Evolutionary conservation across 495 filamentous ascomycete genomes (phyloP), one percentile per base, ranked within the genome.

Genomic region (Penicillium atrosanguineum): DNA sequence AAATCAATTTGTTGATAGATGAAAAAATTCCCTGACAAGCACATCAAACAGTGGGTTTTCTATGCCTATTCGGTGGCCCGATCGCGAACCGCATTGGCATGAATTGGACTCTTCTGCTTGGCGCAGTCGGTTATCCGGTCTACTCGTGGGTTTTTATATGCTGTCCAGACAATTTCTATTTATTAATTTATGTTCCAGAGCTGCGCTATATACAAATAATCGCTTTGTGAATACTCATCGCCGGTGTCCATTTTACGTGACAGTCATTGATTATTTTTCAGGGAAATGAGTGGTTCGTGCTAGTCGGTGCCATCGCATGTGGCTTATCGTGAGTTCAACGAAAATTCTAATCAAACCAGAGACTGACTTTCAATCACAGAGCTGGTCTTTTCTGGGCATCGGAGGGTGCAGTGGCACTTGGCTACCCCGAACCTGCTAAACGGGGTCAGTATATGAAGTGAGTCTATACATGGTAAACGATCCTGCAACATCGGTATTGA

Each of bases 381-480:
- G 84, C 84, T 2, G 82, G 84, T 34, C 71, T 86, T 0, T 87
- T 86, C 65, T 87, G 84, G 85, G 77, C 77, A 40, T 77, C 81
- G 15, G 84, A 87, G 62, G 82, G 79, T 18, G 83, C 84, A 7
- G 83, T 87, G 29, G 83, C 82, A 15, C 74, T 87, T 28, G 74
- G 79, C 0, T 87, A 87, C 57, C 82, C 83, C 0, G 84, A 86
- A 57, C 76, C 78, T 5, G 70, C 74, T 41, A 86, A 87, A 48
- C 64, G 78, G 52, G 83, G 80, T 14, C 71, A 71, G 46, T 79
- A 78, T 38, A 74, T 86, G 60, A 69, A 71, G 65, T 69, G 18
- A 52, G 62, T 59, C 7, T 7, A 12, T n/a, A 43, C 26, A 34
- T 31, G 19, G 8, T 34, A 4, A 0, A 41, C 11, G 14, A 20